phyloP scores from a whole-genome alignment of 1,284 basidiomycete species.

The Heterobasidion parviporum region DNA sequence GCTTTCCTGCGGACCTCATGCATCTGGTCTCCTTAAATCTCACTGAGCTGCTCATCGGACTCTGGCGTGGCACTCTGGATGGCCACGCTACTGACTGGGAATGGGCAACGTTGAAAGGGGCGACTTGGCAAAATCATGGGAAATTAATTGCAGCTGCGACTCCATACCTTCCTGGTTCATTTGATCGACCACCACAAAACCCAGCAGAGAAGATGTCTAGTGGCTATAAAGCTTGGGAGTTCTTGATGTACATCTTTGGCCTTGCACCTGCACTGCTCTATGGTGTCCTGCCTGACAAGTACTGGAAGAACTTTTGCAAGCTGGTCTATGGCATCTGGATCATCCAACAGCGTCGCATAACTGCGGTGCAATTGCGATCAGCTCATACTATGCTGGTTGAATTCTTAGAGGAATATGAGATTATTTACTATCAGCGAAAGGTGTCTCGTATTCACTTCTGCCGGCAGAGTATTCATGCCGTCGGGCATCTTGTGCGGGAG shows the following conservation, averaged over 20 bases:
- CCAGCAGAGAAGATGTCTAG: conserved; percentile 25
- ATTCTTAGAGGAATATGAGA: conserved; percentile 21
- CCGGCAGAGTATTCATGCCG: conserved; percentile 20
- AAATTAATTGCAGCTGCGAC: conserved; percentile 16
- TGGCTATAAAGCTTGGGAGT: conserved; percentile 29
- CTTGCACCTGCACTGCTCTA: conserved; percentile 22
- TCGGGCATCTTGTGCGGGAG: conserved; percentile 18
- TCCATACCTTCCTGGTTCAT: conserved; percentile 23
- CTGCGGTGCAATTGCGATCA: conserved; percentile 4
- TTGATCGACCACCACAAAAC: conserved; percentile 24
- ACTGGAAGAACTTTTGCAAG: conserved; percentile 18
- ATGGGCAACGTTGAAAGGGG: conserved; percentile 21
- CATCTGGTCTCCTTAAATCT: conserved; percentile 24
- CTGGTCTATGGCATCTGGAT: conserved; percentile 16
- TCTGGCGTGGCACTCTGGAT: conserved; percentile 23
- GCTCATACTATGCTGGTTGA: conserved; percentile 12
- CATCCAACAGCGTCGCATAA: conserved; percentile 16
- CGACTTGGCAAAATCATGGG: conserved; percentile 23
- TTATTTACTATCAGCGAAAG: conserved; percentile 17
- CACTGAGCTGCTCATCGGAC: conserved; percentile 19
- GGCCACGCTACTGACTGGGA: conserved; percentile 21
- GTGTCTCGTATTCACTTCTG: conserved; percentile 22
- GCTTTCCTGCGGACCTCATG: conserved; percentile 28
- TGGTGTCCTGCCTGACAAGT: conserved; percentile 16
- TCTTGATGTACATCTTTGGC: conserved; percentile 21